Base-by-base conservation (phyloP, 2,329 filamentous ascomycete species). In the Talaromyces sp. region DNA sequence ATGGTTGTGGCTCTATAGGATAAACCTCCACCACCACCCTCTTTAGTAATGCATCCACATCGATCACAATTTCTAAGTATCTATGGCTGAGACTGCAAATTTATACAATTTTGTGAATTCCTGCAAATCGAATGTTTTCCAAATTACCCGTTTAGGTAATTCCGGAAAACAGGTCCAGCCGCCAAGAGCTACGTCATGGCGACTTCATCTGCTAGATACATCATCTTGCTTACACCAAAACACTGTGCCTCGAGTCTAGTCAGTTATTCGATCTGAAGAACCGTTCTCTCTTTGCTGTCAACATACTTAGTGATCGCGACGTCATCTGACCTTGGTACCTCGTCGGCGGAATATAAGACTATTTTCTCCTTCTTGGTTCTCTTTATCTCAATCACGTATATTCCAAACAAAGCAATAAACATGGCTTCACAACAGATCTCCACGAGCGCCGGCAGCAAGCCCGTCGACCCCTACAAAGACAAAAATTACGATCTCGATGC, bases 401-500 rank as follows among this genome's bases (percentile, higher is more conserved):
- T 8, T 7, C 13, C 5, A 49, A 27, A 3, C 8, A 3, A 19
- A 35, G 6, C 0, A 56, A 14, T 6, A 56, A 2, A 54, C 35
- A 54, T 39, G 27, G 31, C 39, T 11, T 59, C 56, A 1, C 10
- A 37, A 74, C 52, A 41, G 75, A 84, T 84, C 75, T 90, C 89
- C 76, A 78, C 87, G 45, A 77, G 83, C 68, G 87, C 86, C 49
- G 87, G 86, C 73, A 80, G 79, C 77, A 87, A 89, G 79, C 81
- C 86, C 49, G 86, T 83, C 83, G 90, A 95, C 78, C 91, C 91
- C 1, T 96, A 96, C 83, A 92, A 87, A 74, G 87, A 90, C 66
- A 86, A 89, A 79, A 93, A 91, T 80, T 82, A 87, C 65, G 85
- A 92, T 72, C 22, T 16, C 14, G 92, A 96, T 54, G 80, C 86